Base-by-base conservation (phyloP, 75 land plant species). In the Pinus taeda region DNA sequence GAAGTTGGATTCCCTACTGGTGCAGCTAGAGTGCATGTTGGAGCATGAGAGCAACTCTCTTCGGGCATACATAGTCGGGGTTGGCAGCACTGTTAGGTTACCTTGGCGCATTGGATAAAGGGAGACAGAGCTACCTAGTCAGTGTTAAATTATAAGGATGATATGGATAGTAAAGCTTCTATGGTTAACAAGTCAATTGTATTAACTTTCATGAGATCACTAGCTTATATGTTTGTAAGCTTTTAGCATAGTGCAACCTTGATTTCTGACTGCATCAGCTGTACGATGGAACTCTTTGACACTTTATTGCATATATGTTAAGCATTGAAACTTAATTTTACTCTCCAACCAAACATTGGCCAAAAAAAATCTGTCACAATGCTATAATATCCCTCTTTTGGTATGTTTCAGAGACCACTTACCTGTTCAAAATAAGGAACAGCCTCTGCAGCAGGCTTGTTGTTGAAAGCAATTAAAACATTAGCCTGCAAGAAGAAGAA, bases 341-440 rank as follows among this genome's bases (percentile, higher is more conserved):
- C 49, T 69, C 39, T 36, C 13, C 0, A 69, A 42, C 39, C 53
- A 69, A 39, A 45, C 49, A 39, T 69, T 42, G 20, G 49, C 9
- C 33, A 69, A 15, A 39, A 39, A 42, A 39, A 15, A 33, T 65
- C 3, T 3, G 3, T 6, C 0, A 6, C 49, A 42, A 42, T 6
- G 8, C 3, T 20, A 39, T 30, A 45, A 45, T 45, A 0, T 20
- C 20, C 21, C 53, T 37, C 53, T 69, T 45, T 69, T 69, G 71
- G 12, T 69, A 39, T 69, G 2, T n/a, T 69, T 39, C 21, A 21
- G 20, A 69, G 71, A 39, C 3, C 71, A 39, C 71, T 57, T 79
- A 97, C 99, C 97, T 94, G 99, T 67, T 92, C 99, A 87, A 97
- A 97, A 81, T 92, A 92, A 53, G 99, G 99, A 45, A 97, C 95